Evolutionary conservation across 2,329 filamentous ascomycete genomes (phyloP).

Genomic region (Chrysoporthe cubensis): DNA sequence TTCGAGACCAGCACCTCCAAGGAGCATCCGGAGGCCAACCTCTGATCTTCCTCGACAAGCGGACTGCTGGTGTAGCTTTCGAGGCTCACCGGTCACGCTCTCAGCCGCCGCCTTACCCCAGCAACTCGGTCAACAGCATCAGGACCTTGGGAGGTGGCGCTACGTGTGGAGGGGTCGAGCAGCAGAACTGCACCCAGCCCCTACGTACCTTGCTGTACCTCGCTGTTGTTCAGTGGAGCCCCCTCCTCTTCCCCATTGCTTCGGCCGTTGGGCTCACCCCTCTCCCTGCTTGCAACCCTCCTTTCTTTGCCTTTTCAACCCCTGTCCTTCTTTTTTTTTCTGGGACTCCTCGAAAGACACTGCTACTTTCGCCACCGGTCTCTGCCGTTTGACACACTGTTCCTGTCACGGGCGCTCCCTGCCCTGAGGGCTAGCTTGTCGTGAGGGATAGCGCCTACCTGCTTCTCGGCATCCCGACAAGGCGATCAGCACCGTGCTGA

Average conservation of each 20-base stretch:
- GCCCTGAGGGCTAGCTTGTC: conserved; percentile 17
- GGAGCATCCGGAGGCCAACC: not conserved
- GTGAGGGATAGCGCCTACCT: conserved; percentile 21
- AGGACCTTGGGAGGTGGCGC: conserved; percentile 4
- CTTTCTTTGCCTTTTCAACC: conserved; percentile 1
- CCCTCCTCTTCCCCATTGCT: conserved; percentile 12
- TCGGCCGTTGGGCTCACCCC: conserved; percentile 18
- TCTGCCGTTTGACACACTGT: conserved; percentile 23
- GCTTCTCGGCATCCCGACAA: conserved; percentile 13
- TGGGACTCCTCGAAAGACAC: conserved; percentile 5
- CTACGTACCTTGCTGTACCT: conserved; percentile 26
- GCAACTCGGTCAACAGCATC: conserved; percentile 25
- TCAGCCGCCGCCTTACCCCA: conserved; percentile 22
- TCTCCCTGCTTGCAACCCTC: conserved; percentile 12
- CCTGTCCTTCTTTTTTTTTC: conserved; percentile 7
- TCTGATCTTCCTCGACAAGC: not conserved
- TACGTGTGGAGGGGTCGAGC: conserved; percentile 17
- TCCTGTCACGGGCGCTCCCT: conserved; percentile 17
- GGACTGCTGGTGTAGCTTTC: not conserved
- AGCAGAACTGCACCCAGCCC: conserved; percentile 19
- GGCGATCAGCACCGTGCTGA: conserved; percentile 23
- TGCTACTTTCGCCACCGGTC: conserved; percentile 14
- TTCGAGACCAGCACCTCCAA: not conserved
- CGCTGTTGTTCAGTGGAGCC: conserved; percentile 21
- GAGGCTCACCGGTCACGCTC: conserved; percentile 13